Evolutionary conservation across 129 eudicot genomes (phyloP), one percentile per base, ranked within the genome.

Genomic region (Ambrosia artemisiifolia): DNA sequence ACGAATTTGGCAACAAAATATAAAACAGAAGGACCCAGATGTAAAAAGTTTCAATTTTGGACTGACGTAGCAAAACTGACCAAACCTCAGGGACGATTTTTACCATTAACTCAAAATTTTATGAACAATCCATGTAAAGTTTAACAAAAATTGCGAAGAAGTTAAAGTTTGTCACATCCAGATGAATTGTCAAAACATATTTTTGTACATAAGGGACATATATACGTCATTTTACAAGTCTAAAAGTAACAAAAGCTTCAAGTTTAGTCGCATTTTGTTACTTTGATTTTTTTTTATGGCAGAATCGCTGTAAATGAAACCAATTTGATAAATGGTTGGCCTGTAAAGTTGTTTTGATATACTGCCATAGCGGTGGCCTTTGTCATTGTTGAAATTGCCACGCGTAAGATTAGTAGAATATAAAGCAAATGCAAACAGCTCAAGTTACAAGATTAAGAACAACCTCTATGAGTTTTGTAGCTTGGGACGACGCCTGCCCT

Each of bases 381-480:
- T 17, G 10, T 16, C 17, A 6, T 11, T 6, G 63, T 54, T 70
- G 13, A 70, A 50, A 24, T 63, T 17, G 47, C 53, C 10, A 11
- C 16, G 35, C 40, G 48, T 20, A 5, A 17, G 13, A 63, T 33
- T 19, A 63, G 51, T 56, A 40, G 20, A 61, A 9, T 24, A 49
- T 67, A 60, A 48, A 47, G 20, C 43, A 59, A 13, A 49, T 40
- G 66, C 50, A 66, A 79, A 11, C 3, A 67, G 34, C 36, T 75
- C 34, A 28, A 36, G 35, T 51, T 44, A 42, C 2, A 55, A 11
- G 47, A 65, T 6, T 33, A 54, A 42, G 66, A 69, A n/a, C 55
- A 46, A 88, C 95, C 95, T 80, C 83, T 5, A 28, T 3, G 16
- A 75, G 57, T 49, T 73, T 53, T 72, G 66, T 43, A 40, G 81